Base-by-base conservation (phyloP, 352 stramenopile species). In the Phytophthora uliginosa region DNA sequence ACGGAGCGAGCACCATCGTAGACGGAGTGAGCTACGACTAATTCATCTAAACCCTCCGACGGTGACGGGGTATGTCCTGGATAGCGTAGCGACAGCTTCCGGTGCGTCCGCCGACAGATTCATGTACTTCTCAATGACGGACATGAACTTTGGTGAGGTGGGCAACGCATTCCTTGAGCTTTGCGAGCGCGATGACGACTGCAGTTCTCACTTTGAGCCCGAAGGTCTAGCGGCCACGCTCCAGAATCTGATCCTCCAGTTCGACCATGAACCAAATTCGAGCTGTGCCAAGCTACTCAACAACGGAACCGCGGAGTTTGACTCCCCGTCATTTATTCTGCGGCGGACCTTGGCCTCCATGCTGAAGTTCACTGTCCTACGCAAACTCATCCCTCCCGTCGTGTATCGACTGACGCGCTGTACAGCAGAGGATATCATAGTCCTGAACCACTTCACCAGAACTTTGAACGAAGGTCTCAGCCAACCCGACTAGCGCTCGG, bases 21-120 rank as follows among this genome's bases (percentile, higher is more conserved):
- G 26, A 53, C 47, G 47, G n/a, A 7, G 47, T 53, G 47, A 53
- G 47, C 47, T 53, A 53, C 47, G 47, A 28, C n/a, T 53, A 3
- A 53, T 53, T 7, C 47, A 53, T 7, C n/a, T 53, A 12, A 28
- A 28, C 20, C 47, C 47, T 12, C 18, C 47, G 20, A 53, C 15
- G 8, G 47, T 31, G 47, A 53, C 47, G 18, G 4, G 47, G 7
- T 53, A 53, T 13, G 47, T 53, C 7, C 47, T 53, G n/a, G 47
- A 53, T 12, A 53, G 47, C 47, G 15, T 53, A 6, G n/a, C 18
- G 4, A 28, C 47, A 15, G 9, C 0, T 28, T 53, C 47, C 4
- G 47, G 42, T 2, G 42, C 42, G 15, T 17, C 42, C 15, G 42
- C 15, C 18, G 42, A 50, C 42, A n/a, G 20, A 7, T 50, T 50